These are phyloP conservation scores for Byssoonygena ceratinophila DNA, from an alignment of 2,329 filamentous ascomycete species.

Conservation along the genomic window DNA sequence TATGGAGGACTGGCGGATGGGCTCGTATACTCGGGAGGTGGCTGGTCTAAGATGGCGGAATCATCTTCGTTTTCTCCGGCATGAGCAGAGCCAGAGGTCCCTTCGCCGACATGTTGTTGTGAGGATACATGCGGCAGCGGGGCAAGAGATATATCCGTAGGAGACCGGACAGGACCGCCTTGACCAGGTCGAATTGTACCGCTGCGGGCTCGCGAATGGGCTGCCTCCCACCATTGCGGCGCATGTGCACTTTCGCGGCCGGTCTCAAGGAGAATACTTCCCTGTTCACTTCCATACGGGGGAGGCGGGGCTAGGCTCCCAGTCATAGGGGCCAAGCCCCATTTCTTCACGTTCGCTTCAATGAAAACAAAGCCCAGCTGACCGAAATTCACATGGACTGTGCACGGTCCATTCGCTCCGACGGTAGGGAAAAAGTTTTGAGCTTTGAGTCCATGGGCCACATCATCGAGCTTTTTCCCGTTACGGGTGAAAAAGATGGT, in stretches of 20 bases:
- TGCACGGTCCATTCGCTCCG: conserved; percentile 87
- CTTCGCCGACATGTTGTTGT: conserved; percentile 60
- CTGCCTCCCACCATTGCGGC: conserved; percentile 35
- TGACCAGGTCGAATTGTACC: conserved; percentile 68
- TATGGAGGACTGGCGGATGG: conserved; percentile 36
- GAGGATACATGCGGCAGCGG: conserved; percentile 64
- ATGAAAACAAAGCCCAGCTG: conserved; percentile 98
- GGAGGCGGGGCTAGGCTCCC: conserved; percentile 90
- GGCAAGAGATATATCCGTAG: conserved; percentile 90
- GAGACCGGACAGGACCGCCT: conserved; percentile 78
- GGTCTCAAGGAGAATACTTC: conserved; percentile 85
- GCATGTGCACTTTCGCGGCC: conserved; percentile 47
- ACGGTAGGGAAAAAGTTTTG: conserved; percentile 97
- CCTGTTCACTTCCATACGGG: conserved; percentile 92
- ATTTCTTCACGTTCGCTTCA: conserved; percentile 99
- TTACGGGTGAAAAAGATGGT: conserved; percentile 98
- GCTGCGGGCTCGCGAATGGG: conserved; percentile 63
- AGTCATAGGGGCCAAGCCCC: conserved; percentile 92
- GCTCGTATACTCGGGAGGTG: conserved; percentile 62
- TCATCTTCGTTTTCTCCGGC: conserved; percentile 15
- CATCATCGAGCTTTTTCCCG: conserved; percentile 91
- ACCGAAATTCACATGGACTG: conserved; percentile 92
- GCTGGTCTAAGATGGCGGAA: conserved; percentile 28
- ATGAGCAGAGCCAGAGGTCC: conserved; percentile 45
- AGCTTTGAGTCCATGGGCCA: conserved; percentile 80